phyloP scores from a whole-genome alignment of 1,139 yeast species.

The Magnusiomyces tetraspermus region DNA sequence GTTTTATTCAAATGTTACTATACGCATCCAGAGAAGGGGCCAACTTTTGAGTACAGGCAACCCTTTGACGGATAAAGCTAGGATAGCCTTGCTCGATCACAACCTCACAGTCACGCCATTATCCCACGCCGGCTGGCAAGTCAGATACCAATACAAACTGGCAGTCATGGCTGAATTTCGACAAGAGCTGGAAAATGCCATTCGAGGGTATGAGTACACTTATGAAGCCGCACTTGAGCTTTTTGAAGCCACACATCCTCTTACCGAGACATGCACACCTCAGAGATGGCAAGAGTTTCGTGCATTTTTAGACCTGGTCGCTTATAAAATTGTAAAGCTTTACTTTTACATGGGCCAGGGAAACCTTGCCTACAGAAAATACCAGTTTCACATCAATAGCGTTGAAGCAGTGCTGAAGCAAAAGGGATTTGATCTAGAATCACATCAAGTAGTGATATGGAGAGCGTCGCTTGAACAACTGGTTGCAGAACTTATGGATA shows the following conservation, averaged over 20 bases:
- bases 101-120: slow-evolving; percentile 21
- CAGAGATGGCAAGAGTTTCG: slow-evolving; percentile 40
- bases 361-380: slow-evolving; percentile 51
- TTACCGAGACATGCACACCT: slow-evolving; percentile 12
- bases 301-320: slow-evolving; percentile 47
- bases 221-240: slow-evolving; percentile 40
- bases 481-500: slow-evolving; percentile 47
- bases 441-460: slow-evolving; percentile 34
- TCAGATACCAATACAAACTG: slow-evolving; percentile 42
- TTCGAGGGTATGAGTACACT: slow-evolving; percentile 40
- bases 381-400: slow-evolving; percentile 50
- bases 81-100: slow-evolving; percentile 14
- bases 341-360: slow-evolving; percentile 55
- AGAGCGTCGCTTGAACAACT: slow-evolving; percentile 39
- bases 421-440: slow-evolving; percentile 20
- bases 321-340: slow-evolving; percentile 54
- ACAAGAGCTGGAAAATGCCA: slow-evolving; percentile 39
- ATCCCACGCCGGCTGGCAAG: slow-evolving; percentile 36
- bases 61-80: slow-evolving; percentile 11
- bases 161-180: slow-evolving; percentile 42
- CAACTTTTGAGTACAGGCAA: slow-evolving; percentile 19
- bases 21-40: slow-evolving; percentile 31
- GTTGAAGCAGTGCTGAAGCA: slow-evolving; percentile 29
- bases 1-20: slow-evolving; percentile 35
- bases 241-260: slow-evolving; percentile 27